These are phyloP conservation scores for Komagataella phaffii DNA, from an alignment of 805 yeast genomes.

Conservation along the genomic window DNA sequence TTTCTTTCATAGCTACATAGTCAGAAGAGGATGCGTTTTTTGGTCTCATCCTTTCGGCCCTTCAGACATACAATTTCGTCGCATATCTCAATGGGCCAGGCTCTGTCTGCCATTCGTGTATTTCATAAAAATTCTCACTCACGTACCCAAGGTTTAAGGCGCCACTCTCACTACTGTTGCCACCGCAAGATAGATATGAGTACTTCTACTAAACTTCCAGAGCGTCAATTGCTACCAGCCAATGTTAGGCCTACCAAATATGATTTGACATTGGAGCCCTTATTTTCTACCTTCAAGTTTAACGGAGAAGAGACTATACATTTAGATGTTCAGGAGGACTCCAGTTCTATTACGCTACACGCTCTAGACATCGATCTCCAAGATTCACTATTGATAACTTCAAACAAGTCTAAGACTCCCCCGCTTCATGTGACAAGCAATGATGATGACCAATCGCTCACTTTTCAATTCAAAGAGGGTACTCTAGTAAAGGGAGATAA, in stretches of 20 bases:
- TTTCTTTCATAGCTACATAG: background rate
- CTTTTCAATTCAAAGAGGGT: slow-evolving; percentile 24
- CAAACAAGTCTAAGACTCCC: slow-evolving; percentile 10
- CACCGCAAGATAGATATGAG: background rate
- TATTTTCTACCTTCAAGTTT: slow-evolving; percentile 44
- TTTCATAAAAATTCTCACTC: background rate
- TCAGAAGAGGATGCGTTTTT: background rate
- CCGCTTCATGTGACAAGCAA: slow-evolving; percentile 5
- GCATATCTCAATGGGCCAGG: background rate
- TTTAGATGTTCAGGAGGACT: slow-evolving; percentile 33
- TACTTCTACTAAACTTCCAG: background rate
- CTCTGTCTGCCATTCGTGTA: background rate
- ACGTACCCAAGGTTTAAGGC: background rate
- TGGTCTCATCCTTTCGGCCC: background rate
- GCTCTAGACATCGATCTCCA: slow-evolving; percentile 51
- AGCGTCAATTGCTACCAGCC: slow-evolving; percentile 37
- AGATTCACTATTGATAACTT: slow-evolving; percentile 22
- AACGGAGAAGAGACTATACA: slow-evolving; percentile 42
- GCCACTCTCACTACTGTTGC: background rate
- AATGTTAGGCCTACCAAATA: slow-evolving; percentile 62
- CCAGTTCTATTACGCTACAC: slow-evolving; percentile 41
- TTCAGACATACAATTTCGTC: background rate
- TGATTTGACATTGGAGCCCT: slow-evolving; percentile 49
- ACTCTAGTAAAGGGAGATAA: slow-evolving; percentile 21
- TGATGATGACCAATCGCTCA: slow-evolving; percentile 24